These are phyloP conservation scores for Trametes hirsuta DNA, from an alignment of 1,284 basidiomycete genomes.

Conservation along the genomic window DNA sequence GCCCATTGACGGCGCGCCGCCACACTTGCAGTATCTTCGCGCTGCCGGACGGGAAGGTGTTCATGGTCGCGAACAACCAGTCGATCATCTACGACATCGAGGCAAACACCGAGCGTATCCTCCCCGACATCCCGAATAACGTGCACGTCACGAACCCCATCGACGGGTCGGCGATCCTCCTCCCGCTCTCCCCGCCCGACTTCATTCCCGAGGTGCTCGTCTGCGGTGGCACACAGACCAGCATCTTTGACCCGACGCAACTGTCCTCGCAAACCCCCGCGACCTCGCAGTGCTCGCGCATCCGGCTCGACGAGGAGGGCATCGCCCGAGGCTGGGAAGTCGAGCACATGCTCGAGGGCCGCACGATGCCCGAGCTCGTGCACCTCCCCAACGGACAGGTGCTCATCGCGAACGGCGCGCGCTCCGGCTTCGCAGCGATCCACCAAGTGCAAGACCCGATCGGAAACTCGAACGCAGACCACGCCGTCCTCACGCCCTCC, in stretches of 20 bases:
- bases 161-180: conserved; percentile 49
- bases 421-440: conserved; percentile 51
- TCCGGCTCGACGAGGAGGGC: conserved; percentile 27
- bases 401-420: conserved; percentile 51
- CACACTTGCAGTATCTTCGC: conserved; percentile 23
- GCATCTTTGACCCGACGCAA: conserved; percentile 34
- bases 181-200: conserved; percentile 49
- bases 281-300: conserved; percentile 43
- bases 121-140: conserved; percentile 51
- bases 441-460: conserved; percentile 28
- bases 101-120: conserved; percentile 41
- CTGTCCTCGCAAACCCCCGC: conserved; percentile 46
- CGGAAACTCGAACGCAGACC: conserved; percentile 51
- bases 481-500: conserved; percentile 47
- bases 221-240: conserved; percentile 46
- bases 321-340: conserved; percentile 32
- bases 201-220: conserved; percentile 53
- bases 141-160: conserved; percentile 48
- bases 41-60: conserved; percentile 43
- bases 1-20: neutral
- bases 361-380: conserved; percentile 55
- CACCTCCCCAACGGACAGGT: conserved; percentile 57
- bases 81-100: conserved; percentile 33
- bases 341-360: conserved; percentile 32
- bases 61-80: conserved; percentile 50